These are phyloP conservation scores for Chrysanthemum seticuspe DNA, from an alignment of 129 eudicot genomes.

Conservation along the genomic window DNA sequence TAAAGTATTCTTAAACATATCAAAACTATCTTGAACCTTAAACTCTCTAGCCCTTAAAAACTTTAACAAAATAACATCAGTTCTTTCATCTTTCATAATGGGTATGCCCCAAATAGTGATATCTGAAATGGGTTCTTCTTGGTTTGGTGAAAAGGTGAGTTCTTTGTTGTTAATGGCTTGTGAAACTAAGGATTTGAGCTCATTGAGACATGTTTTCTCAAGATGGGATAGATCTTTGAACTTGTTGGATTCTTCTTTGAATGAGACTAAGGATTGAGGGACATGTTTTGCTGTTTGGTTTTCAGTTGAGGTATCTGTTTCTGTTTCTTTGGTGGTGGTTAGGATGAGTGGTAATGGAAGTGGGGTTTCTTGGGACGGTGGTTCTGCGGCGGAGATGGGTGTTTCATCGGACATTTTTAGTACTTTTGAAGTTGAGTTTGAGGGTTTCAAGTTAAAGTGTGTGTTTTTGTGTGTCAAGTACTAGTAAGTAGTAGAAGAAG, in stretches of 20 bases:
- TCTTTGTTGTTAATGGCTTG: slow-evolving; percentile 47
- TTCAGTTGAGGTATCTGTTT: slow-evolving; percentile 13
- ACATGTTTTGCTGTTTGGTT: slow-evolving; percentile 16
- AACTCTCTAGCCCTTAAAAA: slow-evolving; percentile 82
- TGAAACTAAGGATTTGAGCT: slow-evolving; percentile 37
- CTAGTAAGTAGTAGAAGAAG: no score
- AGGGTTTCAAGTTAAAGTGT: slow-evolving; percentile 23
- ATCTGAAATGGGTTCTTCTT: slow-evolving; percentile 38
- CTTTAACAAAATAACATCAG: slow-evolving; percentile 66
- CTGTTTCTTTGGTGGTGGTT: slow-evolving; percentile 22
- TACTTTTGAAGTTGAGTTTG: background rate
- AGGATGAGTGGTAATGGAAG: slow-evolving; percentile 24
- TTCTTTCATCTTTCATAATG: slow-evolving; percentile 61
- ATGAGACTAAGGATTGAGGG: slow-evolving; percentile 47
- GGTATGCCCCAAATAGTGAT: slow-evolving; percentile 79
- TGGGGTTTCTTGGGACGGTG: slow-evolving; percentile 22
- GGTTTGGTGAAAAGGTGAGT: slow-evolving; percentile 23
- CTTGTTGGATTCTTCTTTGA: slow-evolving; percentile 58
- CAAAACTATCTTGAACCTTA: slow-evolving; percentile 58
- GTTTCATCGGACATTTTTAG: slow-evolving; percentile 27
- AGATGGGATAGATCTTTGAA: slow-evolving; percentile 48
- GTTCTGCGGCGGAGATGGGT: slow-evolving; percentile 28
- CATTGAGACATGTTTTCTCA: slow-evolving; percentile 42
- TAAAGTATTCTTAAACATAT: slow-evolving; percentile 65
- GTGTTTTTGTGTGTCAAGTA: background rate